These are phyloP conservation scores for Pythium monospermum DNA, from an alignment of 352 stramenopile genomes.

Conservation along the genomic window DNA sequence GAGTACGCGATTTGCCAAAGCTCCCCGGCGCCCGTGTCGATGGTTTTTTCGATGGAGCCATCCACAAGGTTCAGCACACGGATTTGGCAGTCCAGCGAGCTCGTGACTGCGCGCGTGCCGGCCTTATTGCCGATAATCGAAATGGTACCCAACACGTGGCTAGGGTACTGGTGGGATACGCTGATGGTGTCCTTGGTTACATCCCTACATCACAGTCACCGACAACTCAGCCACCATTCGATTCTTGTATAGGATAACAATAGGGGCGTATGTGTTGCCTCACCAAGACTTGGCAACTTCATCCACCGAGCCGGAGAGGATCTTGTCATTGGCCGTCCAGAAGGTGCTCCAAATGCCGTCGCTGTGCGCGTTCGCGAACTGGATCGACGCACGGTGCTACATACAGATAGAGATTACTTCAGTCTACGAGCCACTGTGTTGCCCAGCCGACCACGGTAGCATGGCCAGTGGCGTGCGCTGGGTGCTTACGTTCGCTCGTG, in stretches of 20 bases:
- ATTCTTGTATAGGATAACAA: not conserved
- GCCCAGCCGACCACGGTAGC: too few relatives aligned
- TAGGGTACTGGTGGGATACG: constrained; percentile 78
- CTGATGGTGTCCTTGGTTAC: constrained; percentile 62
- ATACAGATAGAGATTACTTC: too few relatives aligned
- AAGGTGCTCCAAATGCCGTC: constrained; percentile 87
- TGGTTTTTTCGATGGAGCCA: constrained; percentile 72
- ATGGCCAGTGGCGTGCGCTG: not conserved
- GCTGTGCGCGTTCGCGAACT: constrained; percentile 81
- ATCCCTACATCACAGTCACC: constrained; percentile 39
- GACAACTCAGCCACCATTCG: not conserved
- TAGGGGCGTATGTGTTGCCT: constrained; percentile 1
- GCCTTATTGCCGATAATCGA: constrained; percentile 80
- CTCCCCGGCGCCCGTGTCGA: constrained; percentile 82
- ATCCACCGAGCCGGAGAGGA: constrained; percentile 84
- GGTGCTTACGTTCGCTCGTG: constrained; percentile 24
- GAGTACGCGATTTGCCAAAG: constrained; percentile 86
- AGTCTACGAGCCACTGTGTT: too few relatives aligned
- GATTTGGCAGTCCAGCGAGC: constrained; percentile 81
- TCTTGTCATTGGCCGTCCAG: constrained; percentile 85
- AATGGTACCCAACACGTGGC: constrained; percentile 83
- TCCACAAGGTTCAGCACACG: constrained; percentile 71
- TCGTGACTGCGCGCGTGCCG: constrained; percentile 68
- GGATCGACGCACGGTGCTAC: constrained; percentile 76
- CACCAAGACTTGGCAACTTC: constrained; percentile 84